phyloP scores from a whole-genome alignment of 108 stramenopile species.

The Asterionellopsis glacialis region DNA sequence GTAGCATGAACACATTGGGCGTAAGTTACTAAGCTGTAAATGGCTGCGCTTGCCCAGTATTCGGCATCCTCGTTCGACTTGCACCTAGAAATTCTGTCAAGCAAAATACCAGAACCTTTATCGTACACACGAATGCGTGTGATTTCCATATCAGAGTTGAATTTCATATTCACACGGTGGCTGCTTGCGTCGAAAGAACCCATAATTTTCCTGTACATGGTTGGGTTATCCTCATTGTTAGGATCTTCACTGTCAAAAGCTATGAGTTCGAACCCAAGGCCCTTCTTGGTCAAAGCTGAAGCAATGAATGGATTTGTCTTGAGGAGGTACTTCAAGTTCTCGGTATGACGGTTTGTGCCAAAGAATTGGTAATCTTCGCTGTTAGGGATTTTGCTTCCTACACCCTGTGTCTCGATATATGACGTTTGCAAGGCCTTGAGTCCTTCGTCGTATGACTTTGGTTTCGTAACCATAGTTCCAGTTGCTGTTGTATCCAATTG shows the following conservation, averaged over 20 bases:
- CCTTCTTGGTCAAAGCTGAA: conserved; percentile 9
- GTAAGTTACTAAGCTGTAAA: conserved; percentile 7
- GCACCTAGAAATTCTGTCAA: neutral
- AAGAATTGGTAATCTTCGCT: too few relatives aligned
- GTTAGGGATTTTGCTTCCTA: too few relatives aligned
- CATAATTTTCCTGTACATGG: conserved; percentile 1
- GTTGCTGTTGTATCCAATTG: too few relatives aligned
- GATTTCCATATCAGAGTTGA: conserved; percentile 9
- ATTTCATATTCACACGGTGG: conserved; percentile 3
- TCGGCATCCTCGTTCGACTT: neutral
- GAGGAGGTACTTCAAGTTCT: conserved; percentile 4
- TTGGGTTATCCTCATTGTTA: neutral
- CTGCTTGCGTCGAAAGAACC: neutral
- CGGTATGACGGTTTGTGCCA: neutral
- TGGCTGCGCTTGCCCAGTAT: conserved; percentile 6
- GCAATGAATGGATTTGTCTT: conserved; percentile 11
- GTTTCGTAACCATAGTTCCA: too few relatives aligned
- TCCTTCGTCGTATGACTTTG: too few relatives aligned
- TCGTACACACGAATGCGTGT: conserved; percentile 5
- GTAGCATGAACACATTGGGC: conserved; percentile 5
- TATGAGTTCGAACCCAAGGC: conserved; percentile 5
- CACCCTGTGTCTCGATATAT: too few relatives aligned
- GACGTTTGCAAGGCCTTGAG: too few relatives aligned
- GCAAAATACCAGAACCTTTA: neutral
- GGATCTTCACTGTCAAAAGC: conserved; percentile 8